Conservation (phyloP, 345 rosid genomes). For the Diplotaxis tenuifolia region DNA sequence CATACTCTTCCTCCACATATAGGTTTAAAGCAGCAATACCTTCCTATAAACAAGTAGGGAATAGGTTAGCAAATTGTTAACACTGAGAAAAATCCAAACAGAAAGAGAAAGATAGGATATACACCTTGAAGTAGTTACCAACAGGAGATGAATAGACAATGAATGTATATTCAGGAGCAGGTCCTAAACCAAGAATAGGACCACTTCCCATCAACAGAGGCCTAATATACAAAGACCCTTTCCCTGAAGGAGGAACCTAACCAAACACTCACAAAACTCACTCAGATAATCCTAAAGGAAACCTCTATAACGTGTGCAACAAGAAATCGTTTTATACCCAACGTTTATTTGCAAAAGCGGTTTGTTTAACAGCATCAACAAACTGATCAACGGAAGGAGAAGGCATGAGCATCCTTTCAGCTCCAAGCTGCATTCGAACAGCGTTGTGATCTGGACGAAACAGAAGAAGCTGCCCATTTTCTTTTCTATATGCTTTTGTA, state of each 20-base stretch:
- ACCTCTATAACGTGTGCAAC: not conserved
- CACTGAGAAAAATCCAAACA: not conserved
- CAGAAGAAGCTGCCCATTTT: conserved; percentile 58
- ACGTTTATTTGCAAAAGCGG: conserved; percentile 53
- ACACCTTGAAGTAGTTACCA: conserved; percentile 41
- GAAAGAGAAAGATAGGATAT: not conserved
- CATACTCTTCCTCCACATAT: conserved; percentile 47
- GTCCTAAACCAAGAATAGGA: conserved; percentile 45
- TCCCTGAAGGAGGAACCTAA: conserved; percentile 53
- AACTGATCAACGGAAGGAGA: conserved; percentile 55
- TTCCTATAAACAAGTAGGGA: conserved; percentile 34
- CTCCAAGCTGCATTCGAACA: conserved; percentile 49
- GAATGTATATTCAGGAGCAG: conserved; percentile 55
- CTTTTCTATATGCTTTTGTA: conserved; percentile 71
- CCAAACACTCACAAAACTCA: conserved; percentile 8
- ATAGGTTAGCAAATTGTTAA: conserved; percentile 4
- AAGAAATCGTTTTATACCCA: conserved; percentile 53
- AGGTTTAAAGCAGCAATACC: conserved; percentile 36
- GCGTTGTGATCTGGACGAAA: conserved; percentile 82
- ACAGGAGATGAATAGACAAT: conserved; percentile 48
- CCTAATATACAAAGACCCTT: conserved; percentile 53
- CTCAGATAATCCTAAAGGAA: conserved; percentile 11
- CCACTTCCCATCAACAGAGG: conserved; percentile 56
- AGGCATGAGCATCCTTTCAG: conserved; percentile 60
- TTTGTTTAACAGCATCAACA: conserved; percentile 54